Conservation (phyloP, 305 asterid genomes). For the Solanum chacoense region DNA sequence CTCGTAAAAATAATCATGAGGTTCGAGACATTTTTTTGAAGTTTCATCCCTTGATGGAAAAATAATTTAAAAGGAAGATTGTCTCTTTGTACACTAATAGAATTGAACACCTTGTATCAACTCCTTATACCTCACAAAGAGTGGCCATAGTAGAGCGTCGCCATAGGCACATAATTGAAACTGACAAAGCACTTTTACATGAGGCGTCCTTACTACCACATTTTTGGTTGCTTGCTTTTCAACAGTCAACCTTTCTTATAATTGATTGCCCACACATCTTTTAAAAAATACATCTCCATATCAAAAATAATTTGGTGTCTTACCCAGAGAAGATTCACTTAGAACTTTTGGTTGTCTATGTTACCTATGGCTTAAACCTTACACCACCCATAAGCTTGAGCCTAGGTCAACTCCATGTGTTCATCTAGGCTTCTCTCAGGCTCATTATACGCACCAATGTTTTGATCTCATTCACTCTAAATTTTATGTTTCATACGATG, state of each 20-base stretch:
- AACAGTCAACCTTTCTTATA: not conserved
- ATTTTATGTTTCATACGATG: not conserved
- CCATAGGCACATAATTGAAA: not conserved
- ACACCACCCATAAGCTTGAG: not conserved
- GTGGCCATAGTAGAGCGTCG: not conserved
- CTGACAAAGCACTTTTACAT: not conserved
- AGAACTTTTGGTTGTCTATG: not conserved
- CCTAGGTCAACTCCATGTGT: not conserved
- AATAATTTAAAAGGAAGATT: not conserved
- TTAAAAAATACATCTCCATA: not conserved
- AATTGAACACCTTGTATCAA: not conserved
- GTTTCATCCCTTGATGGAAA: not conserved
- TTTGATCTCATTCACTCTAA: not conserved
- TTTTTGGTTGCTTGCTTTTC: not conserved
- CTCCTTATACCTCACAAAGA: not conserved
- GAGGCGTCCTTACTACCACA: not conserved
- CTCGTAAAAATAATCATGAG: not conserved
- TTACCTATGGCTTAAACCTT: not conserved
- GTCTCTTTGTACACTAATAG: not conserved
- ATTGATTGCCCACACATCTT: not conserved
- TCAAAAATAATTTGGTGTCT: not conserved
- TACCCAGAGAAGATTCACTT: not conserved
- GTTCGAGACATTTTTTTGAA: not conserved
- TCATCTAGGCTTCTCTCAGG: not conserved
- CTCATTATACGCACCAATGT: not conserved